Evolutionary conservation across 441 rosid species (phyloP), one percentile per base, ranked within the genome.

Genomic region (Populus hybrid): DNA sequence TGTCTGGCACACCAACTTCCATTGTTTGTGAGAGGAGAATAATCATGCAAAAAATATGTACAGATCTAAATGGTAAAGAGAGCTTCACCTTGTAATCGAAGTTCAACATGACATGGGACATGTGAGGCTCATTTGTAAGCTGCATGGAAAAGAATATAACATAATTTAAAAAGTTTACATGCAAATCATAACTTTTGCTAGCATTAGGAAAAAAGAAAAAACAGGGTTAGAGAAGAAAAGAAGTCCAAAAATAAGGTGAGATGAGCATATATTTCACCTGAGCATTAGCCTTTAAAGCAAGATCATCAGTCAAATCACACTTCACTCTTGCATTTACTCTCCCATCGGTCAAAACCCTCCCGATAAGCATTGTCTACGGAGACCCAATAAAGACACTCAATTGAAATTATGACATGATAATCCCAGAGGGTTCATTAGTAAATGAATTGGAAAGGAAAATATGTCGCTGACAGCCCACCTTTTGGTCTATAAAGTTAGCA

Each of bases 261-360:
- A 71, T 42, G 68, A 71, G 38, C 21, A 29, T 40, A 45, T 20
- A 24, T 31, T 77, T 67, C 9, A 91, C 99, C 90, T 90, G 97
- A 78, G 94, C 95, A 83, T 87, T 94, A 40, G 94, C 97, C 81
- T 91, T 95, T 85, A 95, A 33, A 68, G 88, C 70, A 42, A 94
- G 83, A 83, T 86, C 85, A 18, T 95, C 97, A 14, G 97, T 91
- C 83, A 94, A 76, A 86, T 95, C 99, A 75, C 89, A 90, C 76
- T 92, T 95, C 82, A 87, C 89, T 85, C 99, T 91, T n/a, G 98
- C 99, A 76, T 79, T 92, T 74, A 90, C 76, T 81, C 97, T 90
- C 82, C 98, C 99, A 84, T 95, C 99, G 0, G 94, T 92, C 90
- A 91, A 73, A 11, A 95, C 86, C 83, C 98, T 91, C 79, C 99